Conservation (phyloP, 176 grass and related monocot species). For the Avena eriantha region DNA sequence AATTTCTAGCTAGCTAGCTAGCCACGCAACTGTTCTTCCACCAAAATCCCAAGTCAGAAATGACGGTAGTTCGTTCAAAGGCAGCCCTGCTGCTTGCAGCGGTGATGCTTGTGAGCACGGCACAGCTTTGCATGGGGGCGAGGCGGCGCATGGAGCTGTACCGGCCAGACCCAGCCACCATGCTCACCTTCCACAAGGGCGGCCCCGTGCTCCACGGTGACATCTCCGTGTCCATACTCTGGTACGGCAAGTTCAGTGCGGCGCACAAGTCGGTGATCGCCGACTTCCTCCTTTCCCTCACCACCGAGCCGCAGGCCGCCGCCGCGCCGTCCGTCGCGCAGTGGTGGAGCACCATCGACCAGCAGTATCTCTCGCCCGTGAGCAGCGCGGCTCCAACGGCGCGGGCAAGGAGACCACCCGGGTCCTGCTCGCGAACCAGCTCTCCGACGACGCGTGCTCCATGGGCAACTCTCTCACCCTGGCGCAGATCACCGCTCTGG, state of each 20-base stretch:
- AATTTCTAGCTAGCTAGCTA: not conserved
- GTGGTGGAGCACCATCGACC: conserved; percentile 82
- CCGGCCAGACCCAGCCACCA: conserved; percentile 34
- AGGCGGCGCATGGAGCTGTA: conserved; percentile 64
- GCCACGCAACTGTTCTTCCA: not conserved
- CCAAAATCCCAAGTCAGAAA: not conserved
- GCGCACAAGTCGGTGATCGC: conserved; percentile 67
- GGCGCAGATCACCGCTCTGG: conserved; percentile 59
- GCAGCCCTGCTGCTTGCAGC: conserved; percentile 2
- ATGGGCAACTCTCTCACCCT: conserved; percentile 65
- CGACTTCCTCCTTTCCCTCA: conserved; percentile 82
- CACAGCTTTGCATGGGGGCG: conserved; percentile 32
- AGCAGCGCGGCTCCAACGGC: not conserved
- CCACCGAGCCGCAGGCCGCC: conserved; percentile 2
- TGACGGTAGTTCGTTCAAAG: conserved; percentile 12
- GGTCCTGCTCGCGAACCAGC: conserved; percentile 55
- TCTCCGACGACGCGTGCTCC: conserved; percentile 57
- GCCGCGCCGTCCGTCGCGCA: conserved; percentile 56
- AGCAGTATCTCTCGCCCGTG: conserved; percentile 66
- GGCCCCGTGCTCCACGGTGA: conserved; percentile 63
- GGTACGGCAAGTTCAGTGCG: conserved; percentile 70
- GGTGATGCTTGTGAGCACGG: conserved; percentile 28
- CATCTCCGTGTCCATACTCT: conserved; percentile 65
- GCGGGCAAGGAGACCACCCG: conserved; percentile 13
- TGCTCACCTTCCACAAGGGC: conserved; percentile 72